Conservation (phyloP, 2,329 filamentous ascomycete genomes). For the Neurospora crassa region DNA sequence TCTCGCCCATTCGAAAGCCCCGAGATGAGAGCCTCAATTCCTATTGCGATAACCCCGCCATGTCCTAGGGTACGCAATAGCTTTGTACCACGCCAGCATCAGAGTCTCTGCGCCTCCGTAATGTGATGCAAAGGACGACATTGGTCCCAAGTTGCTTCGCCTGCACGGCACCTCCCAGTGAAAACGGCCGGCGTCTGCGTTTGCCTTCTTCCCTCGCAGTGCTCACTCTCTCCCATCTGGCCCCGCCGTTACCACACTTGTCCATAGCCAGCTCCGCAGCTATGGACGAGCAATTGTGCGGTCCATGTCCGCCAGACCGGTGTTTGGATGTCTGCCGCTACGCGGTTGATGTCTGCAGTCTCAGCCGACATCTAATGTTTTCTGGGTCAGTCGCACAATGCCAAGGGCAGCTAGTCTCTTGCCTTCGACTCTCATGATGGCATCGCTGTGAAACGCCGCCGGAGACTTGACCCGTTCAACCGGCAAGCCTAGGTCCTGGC, state of each 20-base stretch:
- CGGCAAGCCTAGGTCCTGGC: conserved; percentile 35
- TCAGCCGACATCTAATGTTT: conserved; percentile 7
- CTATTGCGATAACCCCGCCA: background rate
- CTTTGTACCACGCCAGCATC: background rate
- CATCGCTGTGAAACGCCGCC: conserved; percentile 48
- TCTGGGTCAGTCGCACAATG: conserved; percentile 23
- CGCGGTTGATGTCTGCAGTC: background rate
- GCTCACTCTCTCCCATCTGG: background rate
- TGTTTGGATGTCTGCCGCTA: background rate
- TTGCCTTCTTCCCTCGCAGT: background rate
- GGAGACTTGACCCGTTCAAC: conserved; percentile 34
- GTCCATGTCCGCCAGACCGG: background rate
- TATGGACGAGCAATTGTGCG: background rate
- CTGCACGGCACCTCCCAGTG: background rate
- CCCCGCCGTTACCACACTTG: background rate
- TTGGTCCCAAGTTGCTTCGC: background rate
- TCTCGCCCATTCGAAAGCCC: background rate
- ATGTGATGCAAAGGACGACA: background rate
- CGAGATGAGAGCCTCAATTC: background rate
- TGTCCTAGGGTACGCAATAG: background rate
- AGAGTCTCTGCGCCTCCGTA: background rate
- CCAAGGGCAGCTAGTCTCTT: conserved; percentile 34
- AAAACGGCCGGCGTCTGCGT: background rate
- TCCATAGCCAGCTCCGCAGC: background rate
- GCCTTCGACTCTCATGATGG: conserved; percentile 37